Base-by-base conservation (phyloP, 2,329 filamentous ascomycete genomes). In the Hypoxylon rubiginosum region DNA sequence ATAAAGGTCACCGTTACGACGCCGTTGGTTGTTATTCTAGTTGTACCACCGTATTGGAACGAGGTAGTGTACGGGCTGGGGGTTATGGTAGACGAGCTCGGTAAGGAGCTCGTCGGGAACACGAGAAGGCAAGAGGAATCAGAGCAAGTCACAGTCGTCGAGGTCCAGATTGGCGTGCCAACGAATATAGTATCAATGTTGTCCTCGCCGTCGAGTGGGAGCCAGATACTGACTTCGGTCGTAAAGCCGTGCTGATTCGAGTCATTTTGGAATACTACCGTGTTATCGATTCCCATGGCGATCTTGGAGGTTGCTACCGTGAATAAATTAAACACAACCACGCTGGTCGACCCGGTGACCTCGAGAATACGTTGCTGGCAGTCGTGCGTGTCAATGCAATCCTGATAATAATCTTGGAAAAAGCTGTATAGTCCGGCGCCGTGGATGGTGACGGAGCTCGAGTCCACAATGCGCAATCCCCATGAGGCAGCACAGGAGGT, bases 401-500 rank as follows among this genome's bases (percentile, higher is more conserved):
- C 39, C n/a, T 43, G 11, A n/a, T n/a, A n/a, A 71, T 88, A 88
- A 76, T 87, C 84, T 55, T 88, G 82, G 74, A 88, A 89, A 80
- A 88, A 89, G 56, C 80, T 83, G 78, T 89, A 89, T 15, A 88
- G 74, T 11, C 86, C 86, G 6, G 82, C 85, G 8, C 85, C 85
- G 67, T 84, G 86, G 68, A 87, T 75, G 70, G 79, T 82, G 17
- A 87, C 70, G 43, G 87, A 80, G 1, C 77, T 77, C 2, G 83
- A 85, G 66, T 85, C 80, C 54, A 84, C 73, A 32, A 90, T 79
- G 17, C 85, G 84, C n/a, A 90, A 76, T 59, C 85, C 87, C 84
- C 84, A 88, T 1, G 87, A 81, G 75, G 88, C 88, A 69, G 81
- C 82, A 75, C 86, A 88, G 39, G 3, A 2, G n/a, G 3, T 17